Percentiles rank a stretch among this genome's conserved stretches.
phyloP scores from a whole-genome alignment of 2,329 filamentous ascomycete genomes.

The Cytospora mali region DNA sequence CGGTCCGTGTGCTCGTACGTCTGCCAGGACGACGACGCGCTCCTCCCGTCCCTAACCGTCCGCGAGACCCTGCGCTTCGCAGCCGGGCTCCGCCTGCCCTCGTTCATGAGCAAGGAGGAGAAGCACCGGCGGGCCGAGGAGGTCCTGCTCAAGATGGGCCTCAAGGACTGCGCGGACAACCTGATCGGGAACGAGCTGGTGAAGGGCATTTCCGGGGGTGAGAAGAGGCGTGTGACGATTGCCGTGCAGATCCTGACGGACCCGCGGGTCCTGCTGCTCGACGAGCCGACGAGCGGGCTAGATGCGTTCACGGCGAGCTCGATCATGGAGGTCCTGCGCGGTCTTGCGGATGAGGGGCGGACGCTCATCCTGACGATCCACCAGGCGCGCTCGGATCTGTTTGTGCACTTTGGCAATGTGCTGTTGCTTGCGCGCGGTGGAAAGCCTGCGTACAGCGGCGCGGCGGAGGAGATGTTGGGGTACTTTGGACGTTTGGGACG shows the following conservation, averaged over 20 bases:
- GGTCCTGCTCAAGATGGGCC: conserved; percentile 71
- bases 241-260: conserved; percentile 78
- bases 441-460: conserved; percentile 67
- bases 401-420: conserved; percentile 71
- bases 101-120: conserved; percentile 69
- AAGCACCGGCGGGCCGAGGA: conserved; percentile 71
- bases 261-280: conserved; percentile 70
- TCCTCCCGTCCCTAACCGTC: conserved; percentile 74
- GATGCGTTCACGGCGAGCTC: conserved; percentile 79
- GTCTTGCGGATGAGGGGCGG: conserved; percentile 71
- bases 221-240: conserved; percentile 77
- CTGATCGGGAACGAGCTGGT: conserved; percentile 71
- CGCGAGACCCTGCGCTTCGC: conserved; percentile 73
- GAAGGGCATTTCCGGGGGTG: conserved; percentile 79
- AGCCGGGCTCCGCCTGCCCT: conserved; percentile 70
- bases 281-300: conserved; percentile 75
- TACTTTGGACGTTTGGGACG: conserved; percentile 65
- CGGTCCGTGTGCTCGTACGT: conserved; percentile 76
- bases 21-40: conserved; percentile 75
- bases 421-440: conserved; percentile 72
- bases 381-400: conserved; percentile 74
- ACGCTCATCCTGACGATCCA: conserved; percentile 79
- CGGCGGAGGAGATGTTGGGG: conserved; percentile 63
- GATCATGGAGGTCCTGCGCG: conserved; percentile 73
- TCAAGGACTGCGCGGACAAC: conserved; percentile 78